Evolutionary conservation across 345 rosid species (phyloP).

Genomic region (Euclidium syriacum): DNA sequence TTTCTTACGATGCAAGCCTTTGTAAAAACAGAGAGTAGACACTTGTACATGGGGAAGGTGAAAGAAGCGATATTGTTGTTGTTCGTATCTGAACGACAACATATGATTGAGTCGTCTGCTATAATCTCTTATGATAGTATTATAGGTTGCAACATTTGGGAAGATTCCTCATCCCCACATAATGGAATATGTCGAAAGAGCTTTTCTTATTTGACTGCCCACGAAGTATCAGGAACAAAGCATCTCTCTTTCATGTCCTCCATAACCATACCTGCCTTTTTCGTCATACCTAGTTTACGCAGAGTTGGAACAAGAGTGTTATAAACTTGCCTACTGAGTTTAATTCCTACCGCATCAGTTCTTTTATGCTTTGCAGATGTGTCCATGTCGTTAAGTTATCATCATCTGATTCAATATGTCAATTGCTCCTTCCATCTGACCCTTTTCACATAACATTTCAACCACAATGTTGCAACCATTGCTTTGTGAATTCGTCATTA

Average conservation of each 20-base stretch:
- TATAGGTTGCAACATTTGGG: slow-evolving; percentile 61
- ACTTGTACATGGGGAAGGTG: slow-evolving; percentile 9
- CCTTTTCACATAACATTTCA: slow-evolving; percentile 46
- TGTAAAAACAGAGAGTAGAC: not conserved
- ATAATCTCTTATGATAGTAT: slow-evolving; percentile 51
- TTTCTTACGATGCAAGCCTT: not conserved
- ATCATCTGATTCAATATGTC: slow-evolving; percentile 52
- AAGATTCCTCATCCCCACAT: slow-evolving; percentile 55
- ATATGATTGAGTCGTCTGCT: slow-evolving; percentile 5
- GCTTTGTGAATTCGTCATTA: slow-evolving; percentile 63
- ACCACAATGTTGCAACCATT: slow-evolving; percentile 61
- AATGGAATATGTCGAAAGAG: slow-evolving; percentile 41
- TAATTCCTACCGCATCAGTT: slow-evolving; percentile 54
- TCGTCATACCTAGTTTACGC: slow-evolving; percentile 78
- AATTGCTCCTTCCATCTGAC: slow-evolving; percentile 48
- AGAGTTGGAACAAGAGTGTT: slow-evolving; percentile 58
- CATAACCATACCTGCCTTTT: slow-evolving; percentile 52
- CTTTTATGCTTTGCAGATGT: slow-evolving; percentile 50
- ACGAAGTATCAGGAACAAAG: slow-evolving; percentile 42
- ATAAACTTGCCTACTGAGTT: slow-evolving; percentile 47
- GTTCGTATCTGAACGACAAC: not conserved
- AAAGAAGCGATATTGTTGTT: slow-evolving; percentile 3
- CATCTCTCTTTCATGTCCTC: slow-evolving; percentile 52
- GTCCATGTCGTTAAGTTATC: slow-evolving; percentile 37
- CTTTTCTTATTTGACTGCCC: slow-evolving; percentile 48